These are phyloP conservation scores for Alternaria viburni DNA, from an alignment of 2,329 filamentous ascomycete species.

Conservation along the genomic window DNA sequence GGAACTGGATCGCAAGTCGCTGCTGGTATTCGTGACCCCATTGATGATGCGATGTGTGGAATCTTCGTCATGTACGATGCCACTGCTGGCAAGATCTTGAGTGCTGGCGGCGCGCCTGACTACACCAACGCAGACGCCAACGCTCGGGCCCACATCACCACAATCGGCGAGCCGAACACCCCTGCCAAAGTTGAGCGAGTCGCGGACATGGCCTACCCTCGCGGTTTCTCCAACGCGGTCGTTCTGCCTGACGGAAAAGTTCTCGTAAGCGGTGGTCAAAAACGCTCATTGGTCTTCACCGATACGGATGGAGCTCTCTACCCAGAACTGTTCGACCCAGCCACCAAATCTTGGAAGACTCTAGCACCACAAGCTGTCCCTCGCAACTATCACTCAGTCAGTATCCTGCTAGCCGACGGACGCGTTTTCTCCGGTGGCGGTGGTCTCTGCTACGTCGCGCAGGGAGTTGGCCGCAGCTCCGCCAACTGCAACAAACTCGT, in stretches of 20 bases:
- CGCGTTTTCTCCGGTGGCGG: conserved; percentile 34
- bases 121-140: conserved; percentile 31
- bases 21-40: conserved; percentile 27
- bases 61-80: conserved; percentile 35
- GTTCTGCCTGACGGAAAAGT: conserved; percentile 37
- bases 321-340: conserved; percentile 35
- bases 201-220: conserved; percentile 32
- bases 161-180: conserved; percentile 23
- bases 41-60: conserved; percentile 32
- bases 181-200: conserved; percentile 28
- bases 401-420: conserved; percentile 32
- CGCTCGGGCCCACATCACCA: conserved; percentile 29
- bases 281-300: conserved; percentile 30
- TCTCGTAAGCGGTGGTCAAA: conserved; percentile 35
- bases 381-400: conserved; percentile 35
- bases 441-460: conserved; percentile 30
- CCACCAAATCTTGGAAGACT: conserved; percentile 28
- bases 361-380: conserved; percentile 31
- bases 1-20: conserved; percentile 23
- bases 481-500: conserved; percentile 37
- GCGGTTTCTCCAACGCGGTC: conserved; percentile 33
- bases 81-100: conserved; percentile 31
- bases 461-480: conserved; percentile 21
- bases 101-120: conserved; percentile 30
- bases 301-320: conserved; percentile 28